Conservation (phyloP, 225 moss, liverwort and hornwort genomes). For the Pseudisothecium myosuroides region DNA sequence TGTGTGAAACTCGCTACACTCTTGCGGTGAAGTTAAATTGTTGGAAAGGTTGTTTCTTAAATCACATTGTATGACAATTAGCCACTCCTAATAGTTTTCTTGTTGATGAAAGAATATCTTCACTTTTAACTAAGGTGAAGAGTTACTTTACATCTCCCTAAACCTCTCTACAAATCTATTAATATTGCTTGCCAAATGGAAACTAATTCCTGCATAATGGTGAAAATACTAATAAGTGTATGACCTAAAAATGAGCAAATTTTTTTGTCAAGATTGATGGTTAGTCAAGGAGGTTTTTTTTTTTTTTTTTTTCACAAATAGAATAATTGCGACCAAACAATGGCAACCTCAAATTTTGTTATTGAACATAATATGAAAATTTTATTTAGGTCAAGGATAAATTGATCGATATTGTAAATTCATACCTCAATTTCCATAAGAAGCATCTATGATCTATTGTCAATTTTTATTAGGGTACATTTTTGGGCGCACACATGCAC, state of each 20-base stretch:
- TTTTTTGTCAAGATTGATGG: too few species aligned
- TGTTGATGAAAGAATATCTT: background rate
- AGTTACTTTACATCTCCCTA: background rate
- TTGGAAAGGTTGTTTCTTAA: too few species aligned
- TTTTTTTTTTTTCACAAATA: background rate
- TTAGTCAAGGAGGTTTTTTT: too few species aligned
- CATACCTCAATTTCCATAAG: background rate
- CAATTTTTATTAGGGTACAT: too few species aligned
- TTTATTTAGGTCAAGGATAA: background rate
- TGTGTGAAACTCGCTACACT: too few species aligned
- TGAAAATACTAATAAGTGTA: background rate
- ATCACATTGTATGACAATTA: too few species aligned
- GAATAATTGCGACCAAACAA: background rate
- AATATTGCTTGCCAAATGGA: background rate
- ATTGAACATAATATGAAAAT: background rate
- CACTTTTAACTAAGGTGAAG: background rate
- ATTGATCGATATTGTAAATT: background rate
- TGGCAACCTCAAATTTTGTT: background rate
- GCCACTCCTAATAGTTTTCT: too few species aligned
- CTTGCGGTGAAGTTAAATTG: too few species aligned
- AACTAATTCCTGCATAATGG: background rate
- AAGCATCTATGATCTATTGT: too few species aligned
- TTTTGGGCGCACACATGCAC: too few species aligned
- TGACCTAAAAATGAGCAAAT: background rate
- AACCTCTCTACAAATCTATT: background rate